A percentile compares a stretch with the other conserved stretches of the same genome.
phyloP scores from a whole-genome alignment of 176 grass and related monocot genomes.

The Phragmites australis region DNA sequence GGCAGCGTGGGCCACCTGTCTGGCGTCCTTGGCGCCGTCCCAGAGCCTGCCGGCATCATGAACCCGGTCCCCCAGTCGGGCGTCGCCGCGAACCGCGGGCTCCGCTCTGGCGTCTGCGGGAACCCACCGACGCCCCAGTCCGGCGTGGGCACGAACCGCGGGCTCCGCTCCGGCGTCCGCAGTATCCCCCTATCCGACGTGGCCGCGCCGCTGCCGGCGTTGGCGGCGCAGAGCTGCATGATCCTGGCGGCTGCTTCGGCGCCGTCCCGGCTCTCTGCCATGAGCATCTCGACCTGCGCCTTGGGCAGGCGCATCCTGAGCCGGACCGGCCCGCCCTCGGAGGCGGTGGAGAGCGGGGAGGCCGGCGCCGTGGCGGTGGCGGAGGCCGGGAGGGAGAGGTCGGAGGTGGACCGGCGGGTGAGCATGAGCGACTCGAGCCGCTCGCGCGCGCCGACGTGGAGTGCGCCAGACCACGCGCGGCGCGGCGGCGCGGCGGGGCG shows the following conservation, averaged over 20 bases:
- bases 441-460: constrained; percentile 74
- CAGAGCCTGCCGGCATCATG: constrained; percentile 39
- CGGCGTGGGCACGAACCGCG: constrained; percentile 42
- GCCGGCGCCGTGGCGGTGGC: constrained; percentile 23
- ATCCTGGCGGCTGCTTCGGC: constrained; percentile 75
- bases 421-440: constrained; percentile 90
- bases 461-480: constrained; percentile 73
- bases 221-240: constrained; percentile 67
- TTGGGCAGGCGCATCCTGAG: constrained; percentile 76
- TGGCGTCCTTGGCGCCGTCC: constrained; percentile 37
- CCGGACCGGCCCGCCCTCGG: constrained; percentile 47
- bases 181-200: constrained; percentile 47
- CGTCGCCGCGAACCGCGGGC: constrained; percentile 54
- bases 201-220: constrained; percentile 20
- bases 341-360: constrained; percentile 34
- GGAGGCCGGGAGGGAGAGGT: constrained; percentile 46
- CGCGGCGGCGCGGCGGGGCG: constrained; percentile 39
- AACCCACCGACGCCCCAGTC: constrained; percentile 42
- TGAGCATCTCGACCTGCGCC: constrained; percentile 67
- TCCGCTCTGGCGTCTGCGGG: constrained; percentile 33
- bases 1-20: constrained; percentile 58
- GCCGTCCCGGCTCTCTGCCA: constrained; percentile 69
- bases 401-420: constrained; percentile 81
- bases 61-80: constrained; percentile 52
- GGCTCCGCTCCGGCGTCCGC: constrained; percentile 41